Evolutionary conservation across 1,284 basidiomycete species (phyloP).

Genomic region (Cryptococcus deneoformans): DNA sequence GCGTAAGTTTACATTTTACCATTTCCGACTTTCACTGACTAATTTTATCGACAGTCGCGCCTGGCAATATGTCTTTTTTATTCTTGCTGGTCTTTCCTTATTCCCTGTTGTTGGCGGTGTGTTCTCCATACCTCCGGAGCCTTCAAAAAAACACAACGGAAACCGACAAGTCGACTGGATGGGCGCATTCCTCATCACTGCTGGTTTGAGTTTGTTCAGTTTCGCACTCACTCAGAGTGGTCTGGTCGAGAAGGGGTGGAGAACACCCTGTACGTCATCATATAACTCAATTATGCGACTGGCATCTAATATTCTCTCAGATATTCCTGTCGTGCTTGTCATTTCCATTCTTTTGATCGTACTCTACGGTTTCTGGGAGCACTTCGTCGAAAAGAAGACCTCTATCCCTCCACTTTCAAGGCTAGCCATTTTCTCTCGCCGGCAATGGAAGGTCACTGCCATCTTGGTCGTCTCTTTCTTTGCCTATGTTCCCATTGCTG

Average conservation of each 20-base stretch:
- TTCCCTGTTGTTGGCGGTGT: conserved; percentile 56
- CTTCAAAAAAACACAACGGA: conserved; percentile 17
- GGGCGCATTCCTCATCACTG: conserved; percentile 29
- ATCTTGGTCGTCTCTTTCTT: conserved; percentile 26
- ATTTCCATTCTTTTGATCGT: conserved; percentile 32
- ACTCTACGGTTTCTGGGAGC: conserved; percentile 36
- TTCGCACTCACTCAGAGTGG: conserved; percentile 34
- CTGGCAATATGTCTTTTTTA: conserved; percentile 37
- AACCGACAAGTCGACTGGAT: conserved; percentile 30
- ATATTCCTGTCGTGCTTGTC: conserved; percentile 33
- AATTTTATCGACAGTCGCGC: conserved; percentile 8
- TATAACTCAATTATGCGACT: not conserved
- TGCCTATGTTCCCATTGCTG: conserved; percentile 21
- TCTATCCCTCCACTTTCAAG: conserved; percentile 32
- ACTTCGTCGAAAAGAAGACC: conserved; percentile 54
- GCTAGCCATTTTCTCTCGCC: conserved; percentile 22
- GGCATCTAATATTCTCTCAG: conserved; percentile 5
- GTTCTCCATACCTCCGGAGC: conserved; percentile 57
- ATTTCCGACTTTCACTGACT: too few relatives aligned
- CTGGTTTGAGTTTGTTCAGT: conserved; percentile 28
- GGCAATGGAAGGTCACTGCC: conserved; percentile 22
- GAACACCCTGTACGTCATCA: conserved; percentile 24
- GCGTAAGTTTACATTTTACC: conserved; percentile 6
- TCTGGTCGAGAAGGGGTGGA: conserved; percentile 24
- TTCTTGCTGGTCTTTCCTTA: conserved; percentile 55